Evolutionary conservation across 768 basidiomycete genomes (phyloP).

Genomic region (Serendipita vermifera): DNA sequence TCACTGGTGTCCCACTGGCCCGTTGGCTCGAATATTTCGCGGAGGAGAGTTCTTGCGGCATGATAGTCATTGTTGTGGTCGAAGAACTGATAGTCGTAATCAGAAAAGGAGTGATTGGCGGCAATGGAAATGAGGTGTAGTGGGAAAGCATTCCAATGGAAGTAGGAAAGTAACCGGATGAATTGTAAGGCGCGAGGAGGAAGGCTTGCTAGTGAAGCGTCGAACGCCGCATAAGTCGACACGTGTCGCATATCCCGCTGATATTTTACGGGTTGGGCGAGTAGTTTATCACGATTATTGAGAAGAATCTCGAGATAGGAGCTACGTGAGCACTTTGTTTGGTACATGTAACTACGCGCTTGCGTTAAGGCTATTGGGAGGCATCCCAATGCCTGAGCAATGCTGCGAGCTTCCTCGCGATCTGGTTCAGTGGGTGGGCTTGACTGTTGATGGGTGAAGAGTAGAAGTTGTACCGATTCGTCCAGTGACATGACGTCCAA

Average conservation of each 20-base stretch:
- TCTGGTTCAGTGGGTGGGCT: too few species aligned
- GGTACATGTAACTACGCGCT: not conserved
- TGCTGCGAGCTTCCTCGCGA: not conserved
- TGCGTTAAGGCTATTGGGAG: not conserved
- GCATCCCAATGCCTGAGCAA: not conserved
- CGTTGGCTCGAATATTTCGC: not conserved
- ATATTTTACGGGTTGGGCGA: not conserved
- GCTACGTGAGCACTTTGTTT: not conserved
- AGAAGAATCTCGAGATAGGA: not conserved
- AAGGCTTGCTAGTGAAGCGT: too few species aligned
- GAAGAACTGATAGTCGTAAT: not conserved
- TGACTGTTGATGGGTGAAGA: too few species aligned
- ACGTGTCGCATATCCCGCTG: not conserved
- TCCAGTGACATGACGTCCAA: too few species aligned
- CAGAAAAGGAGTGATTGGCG: not conserved
- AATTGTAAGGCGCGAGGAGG: too few species aligned
- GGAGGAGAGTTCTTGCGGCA: not conserved
- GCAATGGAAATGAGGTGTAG: not conserved
- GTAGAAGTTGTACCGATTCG: too few species aligned
- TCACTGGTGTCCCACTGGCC: too few species aligned
- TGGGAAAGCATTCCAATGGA: not conserved
- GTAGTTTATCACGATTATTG: not conserved
- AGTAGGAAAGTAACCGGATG: too few species aligned
- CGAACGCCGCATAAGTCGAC: slow-evolving; percentile 4
- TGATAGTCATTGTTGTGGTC: not conserved